Percentiles rank a stretch among this genome's conserved stretches.
Conservation (phyloP, 345 rosid genomes). For the Raphanus raphanistrum region DNA sequence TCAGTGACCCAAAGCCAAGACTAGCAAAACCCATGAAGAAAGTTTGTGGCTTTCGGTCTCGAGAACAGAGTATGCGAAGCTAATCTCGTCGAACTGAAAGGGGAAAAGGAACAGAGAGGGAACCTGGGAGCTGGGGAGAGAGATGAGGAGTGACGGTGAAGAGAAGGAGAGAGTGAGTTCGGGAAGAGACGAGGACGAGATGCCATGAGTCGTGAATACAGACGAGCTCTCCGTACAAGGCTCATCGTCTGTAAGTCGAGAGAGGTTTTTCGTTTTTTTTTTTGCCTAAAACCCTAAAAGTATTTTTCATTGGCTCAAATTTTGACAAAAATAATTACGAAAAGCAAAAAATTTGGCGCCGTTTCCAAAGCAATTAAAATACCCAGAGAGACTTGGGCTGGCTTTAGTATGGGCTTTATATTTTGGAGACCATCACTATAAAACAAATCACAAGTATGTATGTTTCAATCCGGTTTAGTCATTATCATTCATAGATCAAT, state of each 20-base stretch:
- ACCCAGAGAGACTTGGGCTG: not conserved
- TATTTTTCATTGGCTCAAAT: not conserved
- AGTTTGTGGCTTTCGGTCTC: not conserved
- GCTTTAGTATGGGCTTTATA: conserved; percentile 5
- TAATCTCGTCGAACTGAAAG: not conserved
- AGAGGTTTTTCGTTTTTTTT: not conserved
- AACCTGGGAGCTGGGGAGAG: not conserved
- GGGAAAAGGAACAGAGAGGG: not conserved
- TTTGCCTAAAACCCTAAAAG: conserved; percentile 19
- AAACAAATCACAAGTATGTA: no score
- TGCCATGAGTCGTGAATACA: conserved; percentile 32
- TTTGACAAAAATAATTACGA: not conserved
- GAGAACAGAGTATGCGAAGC: not conserved
- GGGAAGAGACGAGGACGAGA: conserved; percentile 35
- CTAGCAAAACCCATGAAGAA: not conserved
- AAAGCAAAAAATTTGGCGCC: not conserved
- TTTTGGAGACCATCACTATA: not conserved
- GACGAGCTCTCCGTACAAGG: conserved; percentile 33
- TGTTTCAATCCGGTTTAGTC: conserved; percentile 5
- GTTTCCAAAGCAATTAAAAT: not conserved
- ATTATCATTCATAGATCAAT: conserved; percentile 22
- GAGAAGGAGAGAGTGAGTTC: not conserved
- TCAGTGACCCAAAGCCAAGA: not conserved
- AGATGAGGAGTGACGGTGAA: not conserved
- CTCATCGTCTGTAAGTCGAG: conserved; percentile 14